Percentiles rank a stretch among this genome's conserved stretches.
These are phyloP conservation scores for Euphorbia celastroides DNA, from an alignment of 441 rosid genomes.

Conservation along the genomic window DNA sequence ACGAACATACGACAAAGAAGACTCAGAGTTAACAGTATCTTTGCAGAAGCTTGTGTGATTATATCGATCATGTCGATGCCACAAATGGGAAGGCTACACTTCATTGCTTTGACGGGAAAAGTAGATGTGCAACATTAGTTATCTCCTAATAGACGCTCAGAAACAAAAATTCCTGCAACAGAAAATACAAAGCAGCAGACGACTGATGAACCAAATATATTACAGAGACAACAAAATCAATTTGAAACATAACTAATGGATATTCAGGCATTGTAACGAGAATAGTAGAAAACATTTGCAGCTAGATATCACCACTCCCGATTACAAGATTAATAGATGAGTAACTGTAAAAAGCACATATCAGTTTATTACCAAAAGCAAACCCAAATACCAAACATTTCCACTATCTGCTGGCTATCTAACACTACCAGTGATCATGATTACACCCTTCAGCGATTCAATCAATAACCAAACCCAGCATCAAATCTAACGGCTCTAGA, in stretches of 20 bases:
- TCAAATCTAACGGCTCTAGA: constrained; percentile 14
- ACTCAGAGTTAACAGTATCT: constrained; percentile 73
- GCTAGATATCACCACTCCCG: neutral
- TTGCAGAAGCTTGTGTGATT: constrained; percentile 78
- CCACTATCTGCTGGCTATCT: constrained; percentile 19
- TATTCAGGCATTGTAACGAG: too few species aligned
- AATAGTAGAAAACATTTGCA: neutral
- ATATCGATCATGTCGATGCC: constrained; percentile 77
- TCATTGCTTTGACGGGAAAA: constrained; percentile 98
- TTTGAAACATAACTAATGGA: too few species aligned
- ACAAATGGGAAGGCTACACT: constrained; percentile 74
- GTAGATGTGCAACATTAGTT: constrained; percentile 94
- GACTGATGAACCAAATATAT: too few species aligned
- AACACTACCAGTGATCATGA: constrained; percentile 10
- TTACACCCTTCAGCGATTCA: constrained; percentile 14
- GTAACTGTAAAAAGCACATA: neutral
- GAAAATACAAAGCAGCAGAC: too few species aligned
- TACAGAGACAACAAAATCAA: too few species aligned
- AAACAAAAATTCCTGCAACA: too few species aligned
- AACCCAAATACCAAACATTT: constrained; percentile 5
- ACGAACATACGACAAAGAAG: constrained; percentile 85
- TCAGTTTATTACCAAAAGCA: constrained; percentile 6
- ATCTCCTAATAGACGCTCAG: constrained; percentile 83
- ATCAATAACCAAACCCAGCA: constrained; percentile 10
- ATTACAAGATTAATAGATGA: neutral